Base-by-base conservation (phyloP, 2,329 filamentous ascomycete genomes). In the Colletotrichum kahawae region DNA sequence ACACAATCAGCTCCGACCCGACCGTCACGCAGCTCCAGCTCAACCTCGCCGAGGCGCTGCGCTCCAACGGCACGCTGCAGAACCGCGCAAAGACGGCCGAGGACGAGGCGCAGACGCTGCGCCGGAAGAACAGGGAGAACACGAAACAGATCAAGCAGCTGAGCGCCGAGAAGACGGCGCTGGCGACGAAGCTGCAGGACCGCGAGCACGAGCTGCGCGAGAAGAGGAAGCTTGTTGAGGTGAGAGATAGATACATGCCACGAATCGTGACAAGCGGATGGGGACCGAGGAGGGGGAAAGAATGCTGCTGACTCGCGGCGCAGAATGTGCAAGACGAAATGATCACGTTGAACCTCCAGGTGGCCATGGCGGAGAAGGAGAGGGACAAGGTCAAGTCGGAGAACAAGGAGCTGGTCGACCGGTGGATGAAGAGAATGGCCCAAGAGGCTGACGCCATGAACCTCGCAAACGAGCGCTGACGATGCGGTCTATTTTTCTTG, bases 271-370 rank as follows among this genome's bases (percentile, higher is more conserved):
- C 12, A 12, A 18, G 36, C 24, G 14, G 9, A 36, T 10, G 29
- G 10, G 51, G 63, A 18, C 0, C 24, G 3, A 4, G 36, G 18
- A 9, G 8, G 36, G 2, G 21, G 21, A 3, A 29, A 29, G 29
- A 29, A 29, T 29, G 13, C 14, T 18, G 59, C 70, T 74, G 62
- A 76, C 71, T 62, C 18, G 38, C 14, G 51, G 13, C 8, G 10
- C 79, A 93, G 90, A 91, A 96, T 80, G 93, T 98, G 68, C 96
- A 98, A 85, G 96, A 98, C 84, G 97, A 99, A 84, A 93, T 98
- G 84, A 93, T 98, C 66, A 93, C 95, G 1, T 86, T 98, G 62
- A 96, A 96, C 78, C 88, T 98, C 78, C 94, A 98, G 84, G 88
- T 98, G 57, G 95, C 97, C 79, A 91, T 98, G 87, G 93, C 93